These are phyloP conservation scores for Cercophora sp. DNA, from an alignment of 495 filamentous ascomycete genomes.

Conservation along the genomic window DNA sequence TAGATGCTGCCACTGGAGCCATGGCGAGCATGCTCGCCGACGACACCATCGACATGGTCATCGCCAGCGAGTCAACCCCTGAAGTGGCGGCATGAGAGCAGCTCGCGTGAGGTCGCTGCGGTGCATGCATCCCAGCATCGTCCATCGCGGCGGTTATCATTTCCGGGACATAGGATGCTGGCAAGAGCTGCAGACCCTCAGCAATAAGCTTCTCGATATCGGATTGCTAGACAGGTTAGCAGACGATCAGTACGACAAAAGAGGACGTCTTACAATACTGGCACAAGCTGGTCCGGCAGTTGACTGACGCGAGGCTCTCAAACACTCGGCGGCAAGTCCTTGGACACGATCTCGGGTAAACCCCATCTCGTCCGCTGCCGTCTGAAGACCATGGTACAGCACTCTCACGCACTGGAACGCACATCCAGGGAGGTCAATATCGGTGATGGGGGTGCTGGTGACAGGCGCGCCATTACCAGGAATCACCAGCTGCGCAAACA, in stretches of 20 bases:
- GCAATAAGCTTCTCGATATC: conserved; percentile 44
- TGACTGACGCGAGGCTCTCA: conserved; percentile 24
- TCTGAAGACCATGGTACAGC: conserved; percentile 34
- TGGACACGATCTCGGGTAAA: conserved; percentile 27
- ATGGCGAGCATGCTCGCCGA: not conserved
- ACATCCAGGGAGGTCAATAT: conserved; percentile 45
- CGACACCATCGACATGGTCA: not conserved
- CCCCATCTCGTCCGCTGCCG: conserved; percentile 14
- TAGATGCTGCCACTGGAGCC: conserved; percentile 17
- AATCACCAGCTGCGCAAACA: conserved; percentile 40
- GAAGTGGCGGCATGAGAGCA: not conserved
- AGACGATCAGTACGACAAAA: conserved; percentile 10
- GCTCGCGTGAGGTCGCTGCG: not conserved
- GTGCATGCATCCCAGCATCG: not conserved
- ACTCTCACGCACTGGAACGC: conserved; percentile 45
- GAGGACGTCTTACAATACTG: conserved; percentile 33
- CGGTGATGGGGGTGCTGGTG: conserved; percentile 40
- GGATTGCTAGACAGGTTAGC: conserved; percentile 31
- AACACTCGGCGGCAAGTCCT: conserved; percentile 27
- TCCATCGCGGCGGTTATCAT: not conserved
- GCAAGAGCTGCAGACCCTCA: conserved; percentile 26
- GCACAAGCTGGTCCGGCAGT: conserved; percentile 31
- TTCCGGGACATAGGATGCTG: not conserved
- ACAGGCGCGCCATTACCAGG: conserved; percentile 38
- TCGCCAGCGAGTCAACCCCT: not conserved